These are phyloP conservation scores for Picea glauca DNA, from an alignment of 75 land plant species.

Conservation along the genomic window DNA sequence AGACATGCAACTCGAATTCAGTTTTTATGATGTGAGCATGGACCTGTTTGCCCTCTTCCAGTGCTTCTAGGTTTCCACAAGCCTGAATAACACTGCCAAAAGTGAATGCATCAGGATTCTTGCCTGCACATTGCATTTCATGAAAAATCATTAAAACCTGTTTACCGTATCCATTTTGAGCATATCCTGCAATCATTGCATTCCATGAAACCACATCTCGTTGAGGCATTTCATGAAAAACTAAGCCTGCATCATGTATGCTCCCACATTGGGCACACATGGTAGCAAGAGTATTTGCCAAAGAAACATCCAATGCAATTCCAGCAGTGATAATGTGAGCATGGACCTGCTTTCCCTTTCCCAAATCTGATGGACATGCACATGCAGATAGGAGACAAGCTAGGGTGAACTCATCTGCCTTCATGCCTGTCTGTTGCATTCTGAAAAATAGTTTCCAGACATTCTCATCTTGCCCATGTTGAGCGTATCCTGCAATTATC, in stretches of 20 bases:
- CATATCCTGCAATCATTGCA: conserved; percentile 37
- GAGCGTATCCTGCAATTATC: conserved; percentile 46
- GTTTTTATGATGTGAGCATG: not conserved
- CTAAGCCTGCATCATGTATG: no score
- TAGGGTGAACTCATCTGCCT: no score
- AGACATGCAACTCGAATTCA: not conserved
- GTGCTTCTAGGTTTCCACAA: not conserved
- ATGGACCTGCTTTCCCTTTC: no score
- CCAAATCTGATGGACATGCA: no score
- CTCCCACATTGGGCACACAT: no score
- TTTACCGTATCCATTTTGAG: conserved; percentile 20
- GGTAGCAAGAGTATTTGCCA: no score
- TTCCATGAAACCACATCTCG: conserved; percentile 36
- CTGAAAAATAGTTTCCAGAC: conserved; percentile 27
- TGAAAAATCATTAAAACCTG: conserved; percentile 31
- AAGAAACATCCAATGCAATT: no score
- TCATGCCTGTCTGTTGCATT: no score
- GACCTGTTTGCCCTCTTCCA: not conserved
- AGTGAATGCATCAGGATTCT: conserved; percentile 23
- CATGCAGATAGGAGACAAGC: no score
- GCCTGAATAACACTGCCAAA: not conserved
- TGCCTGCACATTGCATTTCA: conserved; percentile 25
- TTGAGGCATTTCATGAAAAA: conserved; percentile 40
- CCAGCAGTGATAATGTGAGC: no score
- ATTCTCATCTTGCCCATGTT: conserved; percentile 33